Conservation (phyloP, 768 basidiomycete species). For the Boletus bicolor region DNA sequence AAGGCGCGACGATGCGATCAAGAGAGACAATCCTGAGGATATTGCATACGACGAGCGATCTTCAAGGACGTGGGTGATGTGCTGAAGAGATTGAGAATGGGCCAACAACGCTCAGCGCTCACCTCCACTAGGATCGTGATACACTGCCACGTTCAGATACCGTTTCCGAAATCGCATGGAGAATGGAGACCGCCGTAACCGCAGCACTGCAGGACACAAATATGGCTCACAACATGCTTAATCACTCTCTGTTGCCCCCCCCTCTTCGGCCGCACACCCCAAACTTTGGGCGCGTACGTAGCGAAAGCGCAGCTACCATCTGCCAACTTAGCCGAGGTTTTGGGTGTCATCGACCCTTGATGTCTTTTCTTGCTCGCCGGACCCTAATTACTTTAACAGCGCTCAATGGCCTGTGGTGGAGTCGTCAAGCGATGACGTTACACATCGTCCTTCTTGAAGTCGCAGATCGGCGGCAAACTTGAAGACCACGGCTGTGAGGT, state of each 20-base stretch:
- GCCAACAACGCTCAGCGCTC: neutral
- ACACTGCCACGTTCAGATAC: too few relatives aligned
- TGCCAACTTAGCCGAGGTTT: too few relatives aligned
- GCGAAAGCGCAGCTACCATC: neutral
- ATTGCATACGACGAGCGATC: neutral
- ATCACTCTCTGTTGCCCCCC: neutral
- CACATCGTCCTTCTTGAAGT: too few relatives aligned
- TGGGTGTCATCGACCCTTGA: too few relatives aligned
- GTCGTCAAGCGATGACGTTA: too few relatives aligned
- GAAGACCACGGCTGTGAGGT: neutral
- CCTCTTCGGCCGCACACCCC: neutral
- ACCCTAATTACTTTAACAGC: too few relatives aligned
- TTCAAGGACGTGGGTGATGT: too few relatives aligned
- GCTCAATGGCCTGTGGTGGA: too few relatives aligned
- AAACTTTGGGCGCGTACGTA: neutral
- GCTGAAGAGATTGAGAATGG: neutral
- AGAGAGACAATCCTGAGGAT: too few relatives aligned
- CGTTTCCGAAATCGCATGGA: neutral
- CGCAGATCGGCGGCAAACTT: too few relatives aligned
- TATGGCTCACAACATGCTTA: neutral
- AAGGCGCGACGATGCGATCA: neutral
- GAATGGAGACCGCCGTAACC: neutral
- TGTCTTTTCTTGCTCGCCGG: too few relatives aligned
- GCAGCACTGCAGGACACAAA: neutral
- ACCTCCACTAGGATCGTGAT: neutral